Evolutionary conservation across 1,284 basidiomycete species (phyloP).

Genomic region (Marasmius sp.): DNA sequence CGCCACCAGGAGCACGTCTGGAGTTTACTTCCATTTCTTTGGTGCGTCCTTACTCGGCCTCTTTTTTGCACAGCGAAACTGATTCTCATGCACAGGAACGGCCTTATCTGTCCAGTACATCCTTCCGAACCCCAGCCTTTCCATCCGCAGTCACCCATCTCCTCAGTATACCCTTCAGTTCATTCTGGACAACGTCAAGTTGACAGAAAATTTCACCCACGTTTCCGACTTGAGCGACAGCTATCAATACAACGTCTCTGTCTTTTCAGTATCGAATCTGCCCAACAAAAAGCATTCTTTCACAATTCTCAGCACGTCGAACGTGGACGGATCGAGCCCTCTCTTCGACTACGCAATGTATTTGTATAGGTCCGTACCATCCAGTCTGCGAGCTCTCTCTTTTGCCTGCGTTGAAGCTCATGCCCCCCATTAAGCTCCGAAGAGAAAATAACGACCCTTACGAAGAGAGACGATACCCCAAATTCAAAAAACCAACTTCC

Average conservation of each 20-base stretch:
- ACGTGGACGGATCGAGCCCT: background rate
- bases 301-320: conserved; percentile 1
- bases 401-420: too few relatives aligned
- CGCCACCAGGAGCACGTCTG: background rate
- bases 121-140: conserved; percentile 4
- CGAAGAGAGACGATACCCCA: background rate
- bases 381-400: background rate
- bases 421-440: background rate
- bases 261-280: conserved; percentile 4
- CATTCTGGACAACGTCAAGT: conserved; percentile 2
- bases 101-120: conserved; percentile 10
- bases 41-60: background rate
- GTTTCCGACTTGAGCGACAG: background rate
- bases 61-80: background rate
- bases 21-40: conserved; percentile 5
- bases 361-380: background rate
- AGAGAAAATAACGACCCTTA: background rate
- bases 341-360: conserved; percentile 13
- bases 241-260: conserved; percentile 7
- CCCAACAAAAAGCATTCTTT: conserved; percentile 2
- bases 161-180: conserved; percentile 4
- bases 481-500: background rate
- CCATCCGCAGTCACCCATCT: background rate
- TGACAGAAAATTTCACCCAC: conserved; percentile 2
- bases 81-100: conserved; percentile 1